Percentiles rank a stretch among this genome's conserved stretches.
These are phyloP conservation scores for Carex myosuroides DNA, from an alignment of 176 grass and related monocot species.

Conservation along the genomic window DNA sequence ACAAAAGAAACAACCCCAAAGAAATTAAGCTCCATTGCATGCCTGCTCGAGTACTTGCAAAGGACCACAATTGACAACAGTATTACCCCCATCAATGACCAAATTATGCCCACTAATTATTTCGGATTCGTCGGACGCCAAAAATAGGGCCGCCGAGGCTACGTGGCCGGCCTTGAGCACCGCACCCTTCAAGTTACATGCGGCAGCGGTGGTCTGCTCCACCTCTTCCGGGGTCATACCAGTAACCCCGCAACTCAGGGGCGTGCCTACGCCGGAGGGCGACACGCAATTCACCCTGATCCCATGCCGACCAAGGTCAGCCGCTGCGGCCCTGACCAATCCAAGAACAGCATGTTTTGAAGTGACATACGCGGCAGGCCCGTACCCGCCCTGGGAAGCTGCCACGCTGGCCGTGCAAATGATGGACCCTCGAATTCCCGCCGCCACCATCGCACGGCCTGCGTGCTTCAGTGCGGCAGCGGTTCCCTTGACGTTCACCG, in stretches of 20 bases:
- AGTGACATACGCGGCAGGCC: conserved; percentile 55
- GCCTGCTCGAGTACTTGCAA: background rate
- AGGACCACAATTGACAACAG: conserved; percentile 37
- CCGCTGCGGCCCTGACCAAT: conserved; percentile 51
- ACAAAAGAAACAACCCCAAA: background rate
- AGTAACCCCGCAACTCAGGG: conserved; percentile 26
- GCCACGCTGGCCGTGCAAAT: conserved; percentile 67
- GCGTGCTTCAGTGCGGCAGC: conserved; percentile 58
- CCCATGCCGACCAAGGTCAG: conserved; percentile 53
- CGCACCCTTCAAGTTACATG: conserved; percentile 39
- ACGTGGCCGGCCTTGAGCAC: conserved; percentile 40
- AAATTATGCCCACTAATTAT: conserved; percentile 74
- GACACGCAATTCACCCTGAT: conserved; percentile 79
- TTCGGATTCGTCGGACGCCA: conserved; percentile 60
- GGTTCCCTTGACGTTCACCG: conserved; percentile 59
- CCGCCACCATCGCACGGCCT: conserved; percentile 47
- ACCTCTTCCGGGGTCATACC: conserved; percentile 27
- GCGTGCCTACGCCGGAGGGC: conserved; percentile 62
- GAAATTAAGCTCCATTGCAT: background rate
- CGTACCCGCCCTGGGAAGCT: conserved; percentile 45
- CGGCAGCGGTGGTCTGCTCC: conserved; percentile 23
- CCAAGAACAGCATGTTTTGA: conserved; percentile 82
- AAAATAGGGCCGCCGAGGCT: conserved; percentile 55
- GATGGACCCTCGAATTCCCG: conserved; percentile 40
- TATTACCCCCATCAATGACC: conserved; percentile 59